Base-by-base conservation (phyloP, 2,329 filamentous ascomycete genomes). In the Alternaria hordeiaustralica region DNA sequence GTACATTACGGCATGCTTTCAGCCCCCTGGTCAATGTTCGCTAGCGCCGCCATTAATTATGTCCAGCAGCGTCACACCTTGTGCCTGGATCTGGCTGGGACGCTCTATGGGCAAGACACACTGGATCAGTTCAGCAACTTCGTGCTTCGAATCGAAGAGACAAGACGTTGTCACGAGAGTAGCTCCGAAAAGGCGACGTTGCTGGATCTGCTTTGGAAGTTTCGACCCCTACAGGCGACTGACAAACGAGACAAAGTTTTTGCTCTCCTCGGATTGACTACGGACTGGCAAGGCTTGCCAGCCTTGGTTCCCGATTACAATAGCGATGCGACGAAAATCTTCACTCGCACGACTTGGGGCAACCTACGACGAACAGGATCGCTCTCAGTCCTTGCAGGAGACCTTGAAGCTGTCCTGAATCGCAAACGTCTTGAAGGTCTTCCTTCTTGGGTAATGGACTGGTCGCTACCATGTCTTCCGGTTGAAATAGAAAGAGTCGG, bases 381-480 rank as follows among this genome's bases (percentile, higher is more conserved):
- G 8, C 58, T 69, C 15, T 60, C 60, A 15, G 61, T 67, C 21
- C 64, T 71, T 12, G 62, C 67, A 33, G 67, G 69, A 8, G 69
- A 71, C 47, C 61, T 71, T 11, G 62, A 67, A 20, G 61, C 63
- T 20, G 57, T 59, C 8, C 53, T 70, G 1, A 66, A 61, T 36
- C 68, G 69, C 4, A 66, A 68, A 55, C 55, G 68, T 25, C 23
- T 69, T 3, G 46, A 55, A 7, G 55, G 21, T n/a, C 64, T 71
- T 12, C 64, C 69, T 5, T 69, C 68, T 6, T 71, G 68, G 68
- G 68, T 67, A 7, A 71, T 72, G 61, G 70, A 72, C 46, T 72
- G 70, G 70, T 62, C 66, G 6, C 55, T 72, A 5, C 68, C 68
- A 13, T 72, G 68, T 26, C 62, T 69, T 3, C 61, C 55, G 6